Percentiles rank a stretch among this genome's conserved stretches.
phyloP scores from a whole-genome alignment of 148 eudicot genomes.

The Dysphania ambrosioides region DNA sequence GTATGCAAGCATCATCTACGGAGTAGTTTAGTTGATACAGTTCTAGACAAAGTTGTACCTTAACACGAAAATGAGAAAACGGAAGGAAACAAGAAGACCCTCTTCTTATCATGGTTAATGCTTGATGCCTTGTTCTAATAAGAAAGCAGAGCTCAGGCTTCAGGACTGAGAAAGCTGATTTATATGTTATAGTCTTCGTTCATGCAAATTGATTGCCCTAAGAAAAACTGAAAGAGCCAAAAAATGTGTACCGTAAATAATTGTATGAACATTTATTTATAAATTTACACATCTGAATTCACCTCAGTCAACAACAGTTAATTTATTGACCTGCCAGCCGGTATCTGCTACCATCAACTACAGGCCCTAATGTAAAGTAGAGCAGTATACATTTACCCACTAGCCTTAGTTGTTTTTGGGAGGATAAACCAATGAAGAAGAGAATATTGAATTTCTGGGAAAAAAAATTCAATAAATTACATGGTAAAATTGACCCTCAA shows the following conservation, averaged over 20 bases:
- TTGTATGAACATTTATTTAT: constrained; percentile 20
- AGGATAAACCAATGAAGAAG: background rate
- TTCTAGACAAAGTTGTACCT: background rate
- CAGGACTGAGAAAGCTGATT: constrained; percentile 13
- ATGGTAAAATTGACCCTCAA: background rate
- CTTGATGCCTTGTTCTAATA: constrained; percentile 8
- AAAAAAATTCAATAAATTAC: background rate
- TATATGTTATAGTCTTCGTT: constrained; percentile 15
- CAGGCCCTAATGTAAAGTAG: constrained; percentile 3
- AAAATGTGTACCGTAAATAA: constrained; percentile 18
- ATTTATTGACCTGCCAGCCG: constrained; percentile 24
- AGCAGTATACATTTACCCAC: constrained; percentile 5
- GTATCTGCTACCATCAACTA: constrained; percentile 15
- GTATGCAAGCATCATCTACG: too few species aligned
- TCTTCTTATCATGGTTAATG: constrained; percentile 13
- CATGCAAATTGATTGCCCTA: constrained; percentile 17
- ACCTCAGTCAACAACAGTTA: constrained; percentile 15
- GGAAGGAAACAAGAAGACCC: background rate
- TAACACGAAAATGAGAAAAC: background rate
- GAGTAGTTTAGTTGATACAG: too few species aligned
- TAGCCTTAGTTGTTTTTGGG: constrained; percentile 1
- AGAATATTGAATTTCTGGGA: background rate
- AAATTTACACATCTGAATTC: constrained; percentile 1
- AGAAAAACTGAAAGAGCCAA: constrained; percentile 26
- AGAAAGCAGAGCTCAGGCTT: constrained; percentile 8